phyloP scores from a whole-genome alignment of 2,329 filamentous ascomycete genomes.

The Sarocladiaceae sp. region DNA sequence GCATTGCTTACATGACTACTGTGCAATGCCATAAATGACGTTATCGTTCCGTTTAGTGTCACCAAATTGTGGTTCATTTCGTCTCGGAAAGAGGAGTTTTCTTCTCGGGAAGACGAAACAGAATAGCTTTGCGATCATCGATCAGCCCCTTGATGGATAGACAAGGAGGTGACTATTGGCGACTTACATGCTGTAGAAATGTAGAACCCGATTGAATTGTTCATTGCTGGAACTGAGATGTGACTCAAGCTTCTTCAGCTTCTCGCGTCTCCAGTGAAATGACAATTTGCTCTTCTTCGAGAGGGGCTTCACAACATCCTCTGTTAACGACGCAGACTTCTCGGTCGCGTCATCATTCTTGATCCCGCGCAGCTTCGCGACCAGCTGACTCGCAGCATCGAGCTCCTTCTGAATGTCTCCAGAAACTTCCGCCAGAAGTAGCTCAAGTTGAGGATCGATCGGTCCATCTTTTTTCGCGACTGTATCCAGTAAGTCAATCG shows the following conservation, averaged over 20 bases:
- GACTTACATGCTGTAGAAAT: background rate
- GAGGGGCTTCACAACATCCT: background rate
- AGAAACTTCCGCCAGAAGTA: background rate
- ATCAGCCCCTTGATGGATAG: no score
- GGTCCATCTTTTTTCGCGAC: background rate
- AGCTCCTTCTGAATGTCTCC: background rate
- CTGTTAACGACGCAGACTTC: background rate
- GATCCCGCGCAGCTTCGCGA: background rate
- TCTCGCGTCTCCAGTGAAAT: background rate
- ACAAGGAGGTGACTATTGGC: no score
- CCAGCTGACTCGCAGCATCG: background rate
- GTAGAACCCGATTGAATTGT: background rate
- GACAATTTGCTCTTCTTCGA: background rate
- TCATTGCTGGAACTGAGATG: background rate
- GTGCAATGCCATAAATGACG: no score
- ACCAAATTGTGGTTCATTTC: no score
- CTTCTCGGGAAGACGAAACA: no score
- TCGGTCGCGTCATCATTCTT: background rate
- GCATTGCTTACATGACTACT: no score
- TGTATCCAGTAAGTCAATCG: background rate
- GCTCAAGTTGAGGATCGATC: background rate
- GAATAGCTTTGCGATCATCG: no score
- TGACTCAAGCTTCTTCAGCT: background rate
- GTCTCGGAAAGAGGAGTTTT: no score
- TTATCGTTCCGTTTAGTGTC: no score